These are phyloP conservation scores for Tephrocybe sp. DNA, from an alignment of 768 basidiomycete species.

Conservation along the genomic window DNA sequence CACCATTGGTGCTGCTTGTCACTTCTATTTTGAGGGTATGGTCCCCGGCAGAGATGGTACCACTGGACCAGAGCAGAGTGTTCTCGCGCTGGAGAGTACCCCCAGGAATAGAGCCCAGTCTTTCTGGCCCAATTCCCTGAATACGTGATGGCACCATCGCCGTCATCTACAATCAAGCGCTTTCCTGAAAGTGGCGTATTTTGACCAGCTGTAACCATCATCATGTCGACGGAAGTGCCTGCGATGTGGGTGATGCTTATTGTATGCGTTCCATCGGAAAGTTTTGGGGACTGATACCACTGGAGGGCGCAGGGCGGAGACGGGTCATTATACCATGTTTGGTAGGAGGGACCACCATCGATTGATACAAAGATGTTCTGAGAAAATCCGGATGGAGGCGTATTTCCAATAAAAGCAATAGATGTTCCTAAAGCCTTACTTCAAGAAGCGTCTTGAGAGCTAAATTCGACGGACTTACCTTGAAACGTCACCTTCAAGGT, in stretches of 20 bases:
- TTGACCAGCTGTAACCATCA: conserved; percentile 1
- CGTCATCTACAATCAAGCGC: neutral
- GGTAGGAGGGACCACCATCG: neutral
- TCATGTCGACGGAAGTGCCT: conserved; percentile 1
- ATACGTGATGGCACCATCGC: neutral
- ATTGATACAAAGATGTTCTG: conserved; percentile 7
- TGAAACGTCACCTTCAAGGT: neutral
- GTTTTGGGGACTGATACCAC: conserved; percentile 3
- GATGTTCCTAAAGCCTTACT: neutral
- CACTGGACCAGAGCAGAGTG: neutral
- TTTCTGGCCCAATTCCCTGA: neutral
- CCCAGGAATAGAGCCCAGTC: neutral
- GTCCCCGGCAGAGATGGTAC: neutral
- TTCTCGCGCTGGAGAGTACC: neutral
- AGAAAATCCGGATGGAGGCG: neutral
- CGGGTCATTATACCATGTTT: conserved; percentile 4
- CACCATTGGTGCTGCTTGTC: neutral
- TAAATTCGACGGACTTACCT: neutral
- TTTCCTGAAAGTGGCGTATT: conserved; percentile 1
- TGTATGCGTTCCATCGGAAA: conserved; percentile 3
- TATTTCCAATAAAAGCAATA: conserved; percentile 4
- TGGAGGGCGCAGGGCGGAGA: neutral
- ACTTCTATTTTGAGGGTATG: neutral
- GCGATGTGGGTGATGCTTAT: conserved; percentile 2
- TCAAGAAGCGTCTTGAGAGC: neutral